Percentiles rank a stretch among this genome's conserved stretches.
These are phyloP conservation scores for Leccinum arenicola DNA, from an alignment of 768 basidiomycete species.

Conservation along the genomic window DNA sequence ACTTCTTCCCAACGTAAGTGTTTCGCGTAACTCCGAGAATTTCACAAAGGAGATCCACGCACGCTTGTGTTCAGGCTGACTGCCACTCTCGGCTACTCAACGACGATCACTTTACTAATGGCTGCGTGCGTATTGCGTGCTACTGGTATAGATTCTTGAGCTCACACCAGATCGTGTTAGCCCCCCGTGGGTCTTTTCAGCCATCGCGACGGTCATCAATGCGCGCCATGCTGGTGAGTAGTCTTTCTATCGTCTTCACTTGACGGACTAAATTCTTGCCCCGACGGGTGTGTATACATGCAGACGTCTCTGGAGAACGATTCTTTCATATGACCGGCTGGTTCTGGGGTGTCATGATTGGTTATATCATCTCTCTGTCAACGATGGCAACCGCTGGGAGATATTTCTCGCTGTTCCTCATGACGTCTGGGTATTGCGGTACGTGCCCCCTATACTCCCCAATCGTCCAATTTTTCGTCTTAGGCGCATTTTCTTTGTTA, in stretches of 20 bases:
- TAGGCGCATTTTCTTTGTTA: slow-evolving; percentile 6
- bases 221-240: slow-evolving; percentile 52
- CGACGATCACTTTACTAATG: slow-evolving; percentile 56
- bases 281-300: background rate
- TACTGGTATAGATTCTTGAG: background rate
- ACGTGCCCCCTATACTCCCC: background rate
- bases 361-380: slow-evolving; percentile 55
- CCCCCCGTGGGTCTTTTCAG: slow-evolving; percentile 62
- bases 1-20: slow-evolving; percentile 55
- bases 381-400: slow-evolving; percentile 51
- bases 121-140: slow-evolving; percentile 45
- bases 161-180: slow-evolving; percentile 27
- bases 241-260: background rate
- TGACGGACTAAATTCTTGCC: background rate
- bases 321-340: slow-evolving; percentile 57
- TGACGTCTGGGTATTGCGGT: slow-evolving; percentile 53
- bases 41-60: background rate
- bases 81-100: slow-evolving; percentile 57
- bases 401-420: slow-evolving; percentile 63
- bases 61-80: slow-evolving; percentile 40
- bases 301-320: slow-evolving; percentile 60
- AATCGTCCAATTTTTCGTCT: background rate
- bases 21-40: background rate
- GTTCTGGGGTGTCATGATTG: slow-evolving; percentile 60
- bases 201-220: slow-evolving; percentile 46